Percentiles rank a stretch among this genome's conserved stretches.
These are phyloP conservation scores for Naegleria gruberi DNA, from an alignment of 208 protist genomes.

Conservation along the genomic window DNA sequence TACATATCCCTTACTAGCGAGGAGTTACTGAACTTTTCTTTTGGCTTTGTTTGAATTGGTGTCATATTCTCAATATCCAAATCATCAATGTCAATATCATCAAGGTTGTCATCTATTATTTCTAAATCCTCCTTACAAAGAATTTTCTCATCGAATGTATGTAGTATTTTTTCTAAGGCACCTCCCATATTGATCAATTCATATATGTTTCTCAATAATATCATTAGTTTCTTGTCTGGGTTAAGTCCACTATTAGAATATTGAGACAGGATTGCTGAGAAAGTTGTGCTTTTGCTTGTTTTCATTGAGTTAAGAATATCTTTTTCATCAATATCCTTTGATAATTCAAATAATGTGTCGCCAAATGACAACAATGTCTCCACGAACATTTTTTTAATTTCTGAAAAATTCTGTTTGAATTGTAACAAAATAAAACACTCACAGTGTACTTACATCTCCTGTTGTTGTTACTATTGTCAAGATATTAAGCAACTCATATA, in stretches of 20 bases:
- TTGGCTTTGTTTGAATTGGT: background rate
- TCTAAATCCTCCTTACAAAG: background rate
- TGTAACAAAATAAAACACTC: background rate
- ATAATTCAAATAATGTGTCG: background rate
- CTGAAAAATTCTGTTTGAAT: background rate
- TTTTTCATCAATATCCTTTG: background rate
- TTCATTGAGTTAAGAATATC: background rate
- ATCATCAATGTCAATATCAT: background rate
- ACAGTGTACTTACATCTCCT: background rate
- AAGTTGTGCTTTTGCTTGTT: background rate
- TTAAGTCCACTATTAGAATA: background rate
- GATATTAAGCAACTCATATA: background rate
- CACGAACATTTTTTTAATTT: background rate
- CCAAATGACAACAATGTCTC: background rate
- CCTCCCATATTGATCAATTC: background rate
- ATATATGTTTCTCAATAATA: background rate
- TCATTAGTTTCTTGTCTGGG: background rate
- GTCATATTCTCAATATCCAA: background rate
- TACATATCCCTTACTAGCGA: background rate
- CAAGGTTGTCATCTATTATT: background rate
- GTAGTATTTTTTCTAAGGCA: background rate
- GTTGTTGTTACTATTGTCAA: background rate
- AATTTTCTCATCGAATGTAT: background rate
- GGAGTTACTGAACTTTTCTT: background rate
- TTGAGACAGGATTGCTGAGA: too few species aligned